Percentiles rank a stretch among this genome's conserved stretches.
phyloP scores from a whole-genome alignment of 768 basidiomycete genomes.

The Tricholoma furcatifolium region DNA sequence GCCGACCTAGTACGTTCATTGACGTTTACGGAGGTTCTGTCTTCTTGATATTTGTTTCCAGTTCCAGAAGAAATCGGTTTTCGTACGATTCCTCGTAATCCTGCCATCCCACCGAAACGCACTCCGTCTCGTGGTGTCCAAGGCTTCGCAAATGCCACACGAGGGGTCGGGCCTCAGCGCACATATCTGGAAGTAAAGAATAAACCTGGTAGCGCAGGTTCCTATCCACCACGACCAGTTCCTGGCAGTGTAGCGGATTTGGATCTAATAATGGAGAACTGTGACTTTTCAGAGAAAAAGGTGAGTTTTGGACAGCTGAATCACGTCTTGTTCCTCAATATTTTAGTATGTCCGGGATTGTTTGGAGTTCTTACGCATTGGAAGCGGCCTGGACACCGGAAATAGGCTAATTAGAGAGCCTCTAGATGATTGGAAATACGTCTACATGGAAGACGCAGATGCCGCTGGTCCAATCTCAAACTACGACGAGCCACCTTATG shows the following conservation, averaged over 20 bases:
- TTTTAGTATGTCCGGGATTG: constrained; percentile 94
- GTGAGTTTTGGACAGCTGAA: constrained; percentile 31
- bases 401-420: constrained; percentile 72
- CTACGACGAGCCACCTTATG: constrained; percentile 5
- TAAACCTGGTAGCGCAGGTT: constrained; percentile 52
- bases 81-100: constrained; percentile 58
- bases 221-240: constrained; percentile 86
- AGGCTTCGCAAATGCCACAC: constrained; percentile 42
- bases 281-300: constrained; percentile 84
- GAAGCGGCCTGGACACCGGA: constrained; percentile 84
- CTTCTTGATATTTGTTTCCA: constrained; percentile 26
- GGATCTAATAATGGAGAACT: constrained; percentile 88
- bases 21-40: not conserved
- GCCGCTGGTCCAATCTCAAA: constrained; percentile 23
- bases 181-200: constrained; percentile 72
- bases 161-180: constrained; percentile 76
- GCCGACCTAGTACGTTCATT: constrained; percentile 59
- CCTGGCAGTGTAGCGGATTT: constrained; percentile 86
- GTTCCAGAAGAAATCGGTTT: constrained; percentile 73
- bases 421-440: constrained; percentile 84
- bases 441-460: constrained; percentile 67
- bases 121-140: constrained; percentile 47
- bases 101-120: constrained; percentile 64
- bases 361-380: constrained; percentile 89
- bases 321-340: constrained; percentile 10